Evolutionary conservation across 2,329 filamentous ascomycete genomes (phyloP).

Genomic region (Rutstroemia sp.): DNA sequence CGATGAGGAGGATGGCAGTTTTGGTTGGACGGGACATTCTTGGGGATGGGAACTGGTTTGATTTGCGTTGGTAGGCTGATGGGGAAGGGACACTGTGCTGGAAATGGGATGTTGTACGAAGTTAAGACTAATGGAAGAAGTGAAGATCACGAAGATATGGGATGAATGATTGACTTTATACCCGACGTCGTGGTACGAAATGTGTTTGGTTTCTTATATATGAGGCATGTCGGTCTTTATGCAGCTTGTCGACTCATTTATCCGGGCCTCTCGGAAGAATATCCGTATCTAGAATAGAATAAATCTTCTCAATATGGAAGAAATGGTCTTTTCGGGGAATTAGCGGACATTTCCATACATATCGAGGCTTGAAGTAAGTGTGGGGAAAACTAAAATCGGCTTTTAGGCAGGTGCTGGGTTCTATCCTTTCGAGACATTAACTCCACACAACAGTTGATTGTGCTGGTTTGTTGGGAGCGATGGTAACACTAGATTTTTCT

Average conservation of each 20-base stretch:
- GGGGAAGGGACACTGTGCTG: too few species aligned
- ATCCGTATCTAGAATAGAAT: background rate
- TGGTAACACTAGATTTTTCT: too few species aligned
- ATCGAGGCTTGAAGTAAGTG: background rate
- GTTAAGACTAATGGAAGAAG: background rate
- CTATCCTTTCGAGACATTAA: too few species aligned
- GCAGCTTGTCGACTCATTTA: background rate
- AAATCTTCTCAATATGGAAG: background rate
- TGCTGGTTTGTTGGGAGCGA: too few species aligned
- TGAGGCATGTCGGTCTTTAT: background rate
- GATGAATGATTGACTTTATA: background rate
- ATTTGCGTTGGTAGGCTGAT: background rate
- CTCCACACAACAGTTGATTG: too few species aligned
- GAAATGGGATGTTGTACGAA: background rate
- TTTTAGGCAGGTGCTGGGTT: background rate
- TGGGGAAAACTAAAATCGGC: background rate
- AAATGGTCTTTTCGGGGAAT: background rate
- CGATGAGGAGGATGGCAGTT: conserved; percentile 23
- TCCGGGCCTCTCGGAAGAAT: background rate
- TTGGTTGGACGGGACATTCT: background rate
- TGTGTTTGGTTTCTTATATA: background rate
- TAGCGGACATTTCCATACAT: background rate
- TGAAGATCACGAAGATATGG: background rate
- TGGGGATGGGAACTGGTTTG: background rate
- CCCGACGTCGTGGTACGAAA: background rate